Evolutionary conservation across 371 early-diverging fungal species (phyloP).

Genomic region (Fennellomyces sp.): DNA sequence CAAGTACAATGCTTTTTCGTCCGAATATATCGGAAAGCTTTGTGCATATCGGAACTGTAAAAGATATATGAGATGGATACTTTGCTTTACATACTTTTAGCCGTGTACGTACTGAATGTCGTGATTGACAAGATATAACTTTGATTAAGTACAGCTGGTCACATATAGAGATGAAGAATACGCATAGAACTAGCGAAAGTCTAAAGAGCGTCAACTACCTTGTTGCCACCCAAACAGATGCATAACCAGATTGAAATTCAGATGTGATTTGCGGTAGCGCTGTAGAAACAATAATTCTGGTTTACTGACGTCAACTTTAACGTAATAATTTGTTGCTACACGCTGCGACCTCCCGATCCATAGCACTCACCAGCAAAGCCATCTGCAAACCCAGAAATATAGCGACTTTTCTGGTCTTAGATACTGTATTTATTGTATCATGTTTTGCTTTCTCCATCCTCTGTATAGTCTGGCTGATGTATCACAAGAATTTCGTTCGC

Average conservation of each 20-base stretch:
- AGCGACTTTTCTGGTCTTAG: neutral
- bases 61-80: neutral
- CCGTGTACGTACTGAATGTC: neutral
- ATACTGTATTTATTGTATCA: neutral
- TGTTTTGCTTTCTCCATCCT: no score
- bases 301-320: neutral
- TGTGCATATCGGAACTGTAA: neutral
- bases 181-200: neutral
- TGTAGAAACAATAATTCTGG: neutral
- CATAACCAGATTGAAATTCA: neutral
- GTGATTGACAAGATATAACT: neutral
- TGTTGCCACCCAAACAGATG: neutral
- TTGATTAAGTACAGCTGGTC: neutral
- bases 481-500: no score
- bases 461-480: no score
- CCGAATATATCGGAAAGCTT: slow-evolving; percentile 1
- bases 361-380: neutral
- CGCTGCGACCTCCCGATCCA: neutral
- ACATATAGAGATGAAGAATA: neutral
- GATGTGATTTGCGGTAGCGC: neutral
- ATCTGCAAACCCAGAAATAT: slow-evolving; percentile 1
- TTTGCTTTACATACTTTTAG: neutral
- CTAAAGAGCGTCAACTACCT: neutral
- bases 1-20: neutral
- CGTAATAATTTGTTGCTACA: neutral